Base-by-base conservation (phyloP, 108 stramenopile genomes). In the Cyclotella kingstonii region DNA sequence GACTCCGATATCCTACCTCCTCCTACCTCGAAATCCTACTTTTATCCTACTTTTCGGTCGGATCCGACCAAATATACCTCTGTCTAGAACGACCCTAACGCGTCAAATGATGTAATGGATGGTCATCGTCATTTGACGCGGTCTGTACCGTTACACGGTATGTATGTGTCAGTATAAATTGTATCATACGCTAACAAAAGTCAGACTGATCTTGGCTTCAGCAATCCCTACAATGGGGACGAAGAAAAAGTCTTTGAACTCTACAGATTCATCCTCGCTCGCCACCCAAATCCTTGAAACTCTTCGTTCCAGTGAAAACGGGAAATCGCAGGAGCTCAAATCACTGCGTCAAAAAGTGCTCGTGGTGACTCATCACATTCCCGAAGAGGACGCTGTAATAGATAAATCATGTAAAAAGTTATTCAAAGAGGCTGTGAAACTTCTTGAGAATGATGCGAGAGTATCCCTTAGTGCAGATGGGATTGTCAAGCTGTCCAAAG, bases 321-420 rank as follows among this genome's bases (percentile, higher is more conserved):
- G 73, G 33, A 76, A 63, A 59, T 76, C 74, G 1, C 67, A 68
- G 74, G 66, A 77, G 21, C 41, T 77, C 10, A 77, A 73, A 54
- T 57, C 45, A 15, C 45, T 77, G 19, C 76, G 76, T 5, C 53
- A 50, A 25, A 26, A 58, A 0, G 76, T 77, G 4, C 76, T 77
- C 23, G 38, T 45, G 1, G 51, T 18, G 17, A 33, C 51, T n/a
- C 28, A 52, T 27, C 42, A 43, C 25, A 1, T 58, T 2, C 7
- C 54, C 12, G 64, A 60, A 15, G 48, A 48, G 28, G 43, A 46
- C 11, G 52, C 14, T 50, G 83, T 78, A 0, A 43, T 58, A 23
- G 92, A 95, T 61, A 95, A 95, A 63, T 28, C 67, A 9, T 70
- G 81, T 35, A 92, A 91, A 54, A 95, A 95, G 66, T 56, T 59